Evolutionary conservation across 2,329 filamentous ascomycete species (phyloP), one percentile per base, ranked within the genome.

Genomic region (Simplicillium sp.): DNA sequence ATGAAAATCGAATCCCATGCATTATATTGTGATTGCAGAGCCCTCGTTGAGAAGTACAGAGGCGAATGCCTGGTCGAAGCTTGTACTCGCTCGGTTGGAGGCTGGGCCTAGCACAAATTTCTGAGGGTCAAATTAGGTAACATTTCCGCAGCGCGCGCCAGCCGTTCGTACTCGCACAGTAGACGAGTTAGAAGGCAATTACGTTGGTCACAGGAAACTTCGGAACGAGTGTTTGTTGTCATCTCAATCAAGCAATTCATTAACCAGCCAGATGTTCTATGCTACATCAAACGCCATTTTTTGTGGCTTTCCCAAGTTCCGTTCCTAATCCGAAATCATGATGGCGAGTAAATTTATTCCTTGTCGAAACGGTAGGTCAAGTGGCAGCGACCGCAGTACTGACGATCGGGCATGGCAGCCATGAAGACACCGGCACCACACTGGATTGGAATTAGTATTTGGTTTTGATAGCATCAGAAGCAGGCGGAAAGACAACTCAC

Each of bases 401-500:
- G 94, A 68, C 92, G 87, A 76, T 98, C 94, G 74, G 94, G 84
- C 89, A 97, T 97, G 67, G 92, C 87, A 67, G 92, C 92, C 92
- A 98, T 98, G 85, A 98, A 98, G 77, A 98, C 84, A 89, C 92
- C 92, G 61, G 94, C 92, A 80, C 92, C 92, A 72, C 92, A 98
- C 88, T 94, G 50, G 37, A 44, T 9, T 18, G 28, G 25, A 15
- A 36, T 4, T 11, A 40, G 38, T 33, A 33, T n/a, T n/a, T 33
- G 31, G 12, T 33, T 29, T 36, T 25, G 20, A 25, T 25, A n/a
- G n/a, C n/a, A 25, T 25, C 20, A 25, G 20, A 25, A 9, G 6
- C 20, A 9, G 9, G 9, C 7, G 31, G 15, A 11, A 9, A 14
- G 11, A 32, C 42, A 55, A 73, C 85, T 74, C 70, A 92, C 87